A percentile compares a stretch with the other conserved stretches of the same genome.
Evolutionary conservation across 2,329 filamentous ascomycete genomes (phyloP).

Genomic region (Scedosporium minutisporum): DNA sequence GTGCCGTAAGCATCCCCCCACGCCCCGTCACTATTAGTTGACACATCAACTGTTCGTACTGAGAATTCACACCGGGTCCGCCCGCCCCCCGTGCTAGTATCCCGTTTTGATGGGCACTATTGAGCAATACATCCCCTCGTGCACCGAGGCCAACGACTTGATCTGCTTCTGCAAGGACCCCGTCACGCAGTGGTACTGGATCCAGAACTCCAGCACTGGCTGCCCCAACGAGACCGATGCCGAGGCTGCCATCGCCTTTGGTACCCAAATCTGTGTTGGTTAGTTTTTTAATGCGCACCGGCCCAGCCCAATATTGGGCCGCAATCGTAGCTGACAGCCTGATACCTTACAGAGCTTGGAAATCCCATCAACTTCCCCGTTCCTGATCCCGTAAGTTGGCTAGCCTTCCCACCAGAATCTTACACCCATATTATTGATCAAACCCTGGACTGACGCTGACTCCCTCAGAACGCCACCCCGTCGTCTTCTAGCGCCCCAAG

Average conservation of each 20-base stretch:
- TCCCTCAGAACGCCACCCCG: neutral
- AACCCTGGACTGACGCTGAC: neutral
- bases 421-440: neutral
- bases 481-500: neutral
- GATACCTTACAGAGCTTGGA: neutral
- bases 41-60: no score
- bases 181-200: neutral
- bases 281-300: neutral
- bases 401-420: no score
- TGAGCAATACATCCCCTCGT: neutral
- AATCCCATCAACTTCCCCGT: neutral
- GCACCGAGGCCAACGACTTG: neutral
- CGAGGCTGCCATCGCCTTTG: neutral
- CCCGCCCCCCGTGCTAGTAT: neutral
- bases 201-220: neutral
- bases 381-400: neutral
- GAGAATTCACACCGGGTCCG: neutral
- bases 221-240: neutral
- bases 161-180: neutral
- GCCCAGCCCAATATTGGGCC: neutral
- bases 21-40: no score
- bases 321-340: neutral
- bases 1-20: neutral
- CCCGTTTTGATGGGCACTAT: neutral
- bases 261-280: neutral